phyloP scores from a whole-genome alignment of 768 basidiomycete genomes.

The Exidia glandulosa region DNA sequence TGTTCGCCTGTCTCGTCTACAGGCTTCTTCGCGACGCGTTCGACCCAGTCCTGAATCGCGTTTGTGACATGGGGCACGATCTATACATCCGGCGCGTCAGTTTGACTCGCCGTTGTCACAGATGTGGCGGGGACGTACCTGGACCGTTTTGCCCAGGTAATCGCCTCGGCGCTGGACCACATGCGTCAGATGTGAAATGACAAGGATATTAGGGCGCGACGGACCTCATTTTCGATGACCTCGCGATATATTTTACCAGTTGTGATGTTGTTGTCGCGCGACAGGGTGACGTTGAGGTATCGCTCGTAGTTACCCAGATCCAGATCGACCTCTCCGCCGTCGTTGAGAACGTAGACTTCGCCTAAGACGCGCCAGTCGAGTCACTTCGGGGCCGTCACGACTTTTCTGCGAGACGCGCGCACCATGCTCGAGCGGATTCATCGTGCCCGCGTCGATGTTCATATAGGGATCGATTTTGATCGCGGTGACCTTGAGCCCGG shows the following conservation, averaged over 20 bases:
- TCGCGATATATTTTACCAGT: conserved; percentile 96
- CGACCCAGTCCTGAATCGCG: conserved; percentile 98
- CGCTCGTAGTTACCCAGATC: conserved; percentile 98
- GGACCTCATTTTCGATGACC: conserved; percentile 93
- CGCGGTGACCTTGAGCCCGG: conserved; percentile 91
- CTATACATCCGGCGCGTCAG: conserved; percentile 24
- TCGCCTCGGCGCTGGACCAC: conserved; percentile 28
- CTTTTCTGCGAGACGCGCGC: conserved; percentile 18
- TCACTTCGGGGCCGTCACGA: neutral
- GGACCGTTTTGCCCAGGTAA: conserved; percentile 95
- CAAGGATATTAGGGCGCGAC: conserved; percentile 12
- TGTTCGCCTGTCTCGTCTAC: conserved; percentile 88
- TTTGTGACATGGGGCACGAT: conserved; percentile 95
- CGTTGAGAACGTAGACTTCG: conserved; percentile 96
- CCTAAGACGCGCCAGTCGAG: conserved; percentile 31
- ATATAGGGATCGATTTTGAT: conserved; percentile 99
- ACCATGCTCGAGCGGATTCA: conserved; percentile 98
- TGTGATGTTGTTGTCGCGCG: conserved; percentile 94
- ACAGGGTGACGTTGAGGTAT: conserved; percentile 89
- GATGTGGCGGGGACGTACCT: conserved; percentile 37
- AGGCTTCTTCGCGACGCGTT: conserved; percentile 86
- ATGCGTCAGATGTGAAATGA: conserved; percentile 4
- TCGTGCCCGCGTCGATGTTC: conserved; percentile 99
- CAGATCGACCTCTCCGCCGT: conserved; percentile 95
- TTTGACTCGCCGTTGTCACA: neutral